These are phyloP conservation scores for Curvularia eragrostidis DNA, from an alignment of 2,329 filamentous ascomycete genomes.

Conservation along the genomic window DNA sequence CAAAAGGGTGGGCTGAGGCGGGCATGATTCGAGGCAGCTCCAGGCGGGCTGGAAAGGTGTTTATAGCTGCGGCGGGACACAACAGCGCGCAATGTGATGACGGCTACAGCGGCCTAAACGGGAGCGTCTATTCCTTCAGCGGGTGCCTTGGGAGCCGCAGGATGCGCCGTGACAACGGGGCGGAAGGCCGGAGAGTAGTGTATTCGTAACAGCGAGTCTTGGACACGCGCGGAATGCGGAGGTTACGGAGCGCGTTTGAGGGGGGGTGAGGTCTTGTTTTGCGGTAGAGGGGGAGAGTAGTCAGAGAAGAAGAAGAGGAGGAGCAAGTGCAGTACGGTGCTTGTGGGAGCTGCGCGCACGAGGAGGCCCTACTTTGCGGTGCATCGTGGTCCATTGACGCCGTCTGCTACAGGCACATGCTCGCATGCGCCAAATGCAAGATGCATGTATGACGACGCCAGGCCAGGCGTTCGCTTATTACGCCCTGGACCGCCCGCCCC, in stretches of 20 bases:
- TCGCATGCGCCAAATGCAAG: conserved; percentile 9
- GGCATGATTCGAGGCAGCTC: conserved; percentile 25
- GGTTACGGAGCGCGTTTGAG: conserved; percentile 8
- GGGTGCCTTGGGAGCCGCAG: conserved; percentile 7
- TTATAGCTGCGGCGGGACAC: conserved; percentile 5
- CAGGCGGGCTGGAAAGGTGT: conserved; percentile 3
- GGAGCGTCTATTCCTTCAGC: conserved; percentile 1
- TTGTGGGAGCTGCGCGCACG: neutral
- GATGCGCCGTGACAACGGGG: conserved; percentile 13
- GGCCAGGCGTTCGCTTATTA: conserved; percentile 13
- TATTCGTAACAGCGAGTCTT: conserved; percentile 1
- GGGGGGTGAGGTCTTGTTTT: neutral
- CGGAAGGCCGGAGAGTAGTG: conserved; percentile 1
- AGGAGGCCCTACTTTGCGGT: conserved; percentile 7
- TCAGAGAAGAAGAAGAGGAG: neutral
- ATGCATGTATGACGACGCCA: conserved; percentile 22
- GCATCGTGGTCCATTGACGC: conserved; percentile 10
- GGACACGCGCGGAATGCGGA: conserved; percentile 9
- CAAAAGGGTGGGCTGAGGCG: conserved; percentile 37
- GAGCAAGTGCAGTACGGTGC: neutral
- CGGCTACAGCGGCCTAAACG: conserved; percentile 8
- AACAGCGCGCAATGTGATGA: conserved; percentile 15
- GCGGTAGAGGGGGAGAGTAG: neutral
- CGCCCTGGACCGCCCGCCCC: neutral
- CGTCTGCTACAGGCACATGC: conserved; percentile 4